Base-by-base conservation (phyloP, 495 filamentous ascomycete genomes). In the Rusavskia elegans region DNA sequence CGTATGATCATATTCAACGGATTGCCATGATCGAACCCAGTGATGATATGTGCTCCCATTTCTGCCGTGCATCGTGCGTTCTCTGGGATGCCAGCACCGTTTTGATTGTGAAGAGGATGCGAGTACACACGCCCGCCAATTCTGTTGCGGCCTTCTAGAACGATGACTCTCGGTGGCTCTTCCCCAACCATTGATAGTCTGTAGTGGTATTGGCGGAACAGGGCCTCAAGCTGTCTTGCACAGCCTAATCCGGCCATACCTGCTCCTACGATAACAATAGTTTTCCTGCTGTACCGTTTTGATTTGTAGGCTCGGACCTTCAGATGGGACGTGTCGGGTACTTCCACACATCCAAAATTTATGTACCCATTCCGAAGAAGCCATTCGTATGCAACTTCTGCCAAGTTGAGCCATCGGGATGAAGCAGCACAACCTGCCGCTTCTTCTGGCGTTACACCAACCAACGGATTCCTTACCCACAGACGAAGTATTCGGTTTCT, bases 101-200 rank as follows among this genome's bases (percentile, higher is more conserved):
- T 53, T 54, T 81, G 82, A 32, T 80, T 82, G 42, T 73, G 74
- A 49, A 99, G 72, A 45, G 82, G 79, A 61, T 90, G 87, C 10
- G 92, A 99, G 66, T 96, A 97, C 27, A 99, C 85, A 53, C 92
- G 76, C 27, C 92, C 92, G n/a, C 92, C 92, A 36, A 99, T 77
- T 29, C 92, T 78, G 58, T 80, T 80, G 59, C 92, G 77, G 29
- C 84, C 92, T 69, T 99, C 92, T 1, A 97, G 71, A 11, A 99
- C 72, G 51, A 96, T 68, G 10, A 99, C 80, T 41, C 74, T 75
- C 8, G 90, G 89, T 10, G 70, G 68, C 27, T 76, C 73, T 62
- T 88, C 81, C 40, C 78, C 81, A 41, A 65, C 59, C 16, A 75
- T 69, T 8, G 73, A 71, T 57, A 85, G 82, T 45, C 72, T 69